phyloP scores from a whole-genome alignment of 495 filamentous ascomycete genomes.

The Aspergillus carlsbadensis region DNA sequence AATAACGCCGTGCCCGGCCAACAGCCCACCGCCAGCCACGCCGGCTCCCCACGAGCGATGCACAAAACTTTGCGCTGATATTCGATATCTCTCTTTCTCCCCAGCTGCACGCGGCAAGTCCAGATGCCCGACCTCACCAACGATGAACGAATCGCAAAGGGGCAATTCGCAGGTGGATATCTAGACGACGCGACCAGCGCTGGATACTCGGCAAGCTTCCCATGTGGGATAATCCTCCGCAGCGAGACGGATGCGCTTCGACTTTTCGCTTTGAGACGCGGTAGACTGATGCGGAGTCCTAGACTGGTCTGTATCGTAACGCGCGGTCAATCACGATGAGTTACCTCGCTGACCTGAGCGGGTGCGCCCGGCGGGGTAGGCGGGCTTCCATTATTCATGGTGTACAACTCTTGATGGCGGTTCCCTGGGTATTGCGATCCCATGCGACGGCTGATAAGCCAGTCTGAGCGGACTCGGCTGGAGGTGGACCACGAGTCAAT shows the following conservation, averaged over 20 bases:
- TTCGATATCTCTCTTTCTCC: slow-evolving; percentile 19
- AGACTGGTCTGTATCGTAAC: slow-evolving; percentile 8
- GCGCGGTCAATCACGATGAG: slow-evolving; percentile 18
- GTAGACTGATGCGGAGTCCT: background rate
- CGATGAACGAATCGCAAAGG: slow-evolving; percentile 12
- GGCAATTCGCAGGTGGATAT: slow-evolving; percentile 18
- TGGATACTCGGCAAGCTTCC: slow-evolving; percentile 5
- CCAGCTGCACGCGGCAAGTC: slow-evolving; percentile 19
- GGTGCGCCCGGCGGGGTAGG: slow-evolving; percentile 1
- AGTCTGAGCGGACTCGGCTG: too few relatives aligned
- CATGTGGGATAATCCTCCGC: slow-evolving; percentile 19
- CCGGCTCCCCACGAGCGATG: slow-evolving; percentile 3
- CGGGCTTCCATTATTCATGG: slow-evolving; percentile 16
- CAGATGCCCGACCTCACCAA: slow-evolving; percentile 9
- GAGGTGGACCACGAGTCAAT: too few relatives aligned
- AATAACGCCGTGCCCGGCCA: slow-evolving; percentile 7
- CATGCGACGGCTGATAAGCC: too few relatives aligned
- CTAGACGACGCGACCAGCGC: slow-evolving; percentile 16
- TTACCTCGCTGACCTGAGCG: slow-evolving; percentile 11
- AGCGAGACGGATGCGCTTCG: background rate
- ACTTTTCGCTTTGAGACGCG: slow-evolving; percentile 17
- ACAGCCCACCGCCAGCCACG: slow-evolving; percentile 15
- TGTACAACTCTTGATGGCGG: slow-evolving; percentile 21
- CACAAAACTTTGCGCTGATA: slow-evolving; percentile 12
- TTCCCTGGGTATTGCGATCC: too few relatives aligned